Base-by-base conservation (phyloP, 1,139 yeast species). In the Kodamaea alishanica region DNA sequence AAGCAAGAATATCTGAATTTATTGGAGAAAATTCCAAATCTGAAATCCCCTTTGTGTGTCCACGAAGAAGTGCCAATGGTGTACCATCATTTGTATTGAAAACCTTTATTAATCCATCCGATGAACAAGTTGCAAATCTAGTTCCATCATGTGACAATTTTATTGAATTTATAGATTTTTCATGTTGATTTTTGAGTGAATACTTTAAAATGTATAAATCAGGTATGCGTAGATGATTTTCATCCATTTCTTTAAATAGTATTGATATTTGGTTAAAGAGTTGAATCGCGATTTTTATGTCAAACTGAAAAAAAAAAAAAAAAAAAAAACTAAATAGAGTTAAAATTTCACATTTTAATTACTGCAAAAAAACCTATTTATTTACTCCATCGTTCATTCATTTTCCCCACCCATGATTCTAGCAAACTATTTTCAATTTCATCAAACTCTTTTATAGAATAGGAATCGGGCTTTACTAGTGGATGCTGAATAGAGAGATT, bases 21-120 rank as follows among this genome's bases (percentile, higher is more conserved):
- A 65, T 61, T 2, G 92, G 90, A 0, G 92, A 78, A 78, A 89
- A 92, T 26, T 75, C 73, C 1, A 88, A 52, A 45, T 81, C 87
- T 5, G 87, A 81, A 3, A 88, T 65, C 0, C 95, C 95, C 37
- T 65, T 70, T 4, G 75, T 58, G 52, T 88, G 96, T 1, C 90
- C 92, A 5, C 50, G 54, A 5, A 84, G 56, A 3, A 70, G 65
- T 11, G 70, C 55, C 6, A 67, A 42, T 24, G 63, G 55, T 8
- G 51, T 41, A 6, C 72, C 69, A 4, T 52, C 51, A 2, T 39
- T 38, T 5, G 63, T 41, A 24, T 61, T 56, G 68, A 74, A 78
- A 8, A 81, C 51, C 40, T 62, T 61, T 40, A 79, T 64, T 9
- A 46, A 46, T 1, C 67, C 61, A 32, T 54, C 61, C 1, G 72